A percentile compares a stretch with the other conserved stretches of the same genome.
phyloP scores from a whole-genome alignment of 1,284 basidiomycete genomes.

The Naganishia cerealis region DNA sequence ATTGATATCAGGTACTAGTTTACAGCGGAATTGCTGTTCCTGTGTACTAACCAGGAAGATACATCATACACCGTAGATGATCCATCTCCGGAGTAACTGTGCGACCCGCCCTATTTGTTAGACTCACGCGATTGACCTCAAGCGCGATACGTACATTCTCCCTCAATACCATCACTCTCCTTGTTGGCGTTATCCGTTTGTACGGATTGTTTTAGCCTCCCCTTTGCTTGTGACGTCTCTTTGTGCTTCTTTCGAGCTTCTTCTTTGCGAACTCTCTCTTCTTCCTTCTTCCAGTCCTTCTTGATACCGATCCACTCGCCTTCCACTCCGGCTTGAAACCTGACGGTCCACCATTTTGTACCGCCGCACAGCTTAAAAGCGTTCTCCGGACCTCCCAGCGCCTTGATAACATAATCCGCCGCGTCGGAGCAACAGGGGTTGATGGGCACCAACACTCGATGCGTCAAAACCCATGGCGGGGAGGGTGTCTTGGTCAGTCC shows the following conservation, averaged over 20 bases:
- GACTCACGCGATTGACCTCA: background rate
- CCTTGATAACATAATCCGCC: slow-evolving; percentile 71
- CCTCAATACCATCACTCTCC: slow-evolving; percentile 21
- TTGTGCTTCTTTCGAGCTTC: slow-evolving; percentile 20
- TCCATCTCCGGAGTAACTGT: slow-evolving; percentile 69
- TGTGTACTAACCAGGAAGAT: slow-evolving; percentile 67
- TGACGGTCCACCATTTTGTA: slow-evolving; percentile 94
- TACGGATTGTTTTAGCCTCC: slow-evolving; percentile 33
- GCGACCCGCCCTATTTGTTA: slow-evolving; percentile 5
- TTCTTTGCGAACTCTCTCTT: slow-evolving; percentile 36
- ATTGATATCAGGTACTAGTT: background rate
- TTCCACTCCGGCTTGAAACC: slow-evolving; percentile 73
- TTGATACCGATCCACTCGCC: slow-evolving; percentile 82
- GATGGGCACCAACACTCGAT: slow-evolving; percentile 67
- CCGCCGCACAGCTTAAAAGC: slow-evolving; percentile 79
- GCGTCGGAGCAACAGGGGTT: slow-evolving; percentile 69
- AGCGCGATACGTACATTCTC: slow-evolving; percentile 39
- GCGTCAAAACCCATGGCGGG: slow-evolving; percentile 82
- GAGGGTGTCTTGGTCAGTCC: slow-evolving; percentile 81
- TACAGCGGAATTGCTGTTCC: background rate
- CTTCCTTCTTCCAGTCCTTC: slow-evolving; percentile 55
- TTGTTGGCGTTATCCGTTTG: slow-evolving; percentile 30
- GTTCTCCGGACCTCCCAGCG: slow-evolving; percentile 76
- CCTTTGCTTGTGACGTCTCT: slow-evolving; percentile 1
- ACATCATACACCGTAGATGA: slow-evolving; percentile 79